Percentiles rank a stretch among this genome's conserved stretches.
Conservation (phyloP, 805 yeast genomes). For the Candida nemodendra region DNA sequence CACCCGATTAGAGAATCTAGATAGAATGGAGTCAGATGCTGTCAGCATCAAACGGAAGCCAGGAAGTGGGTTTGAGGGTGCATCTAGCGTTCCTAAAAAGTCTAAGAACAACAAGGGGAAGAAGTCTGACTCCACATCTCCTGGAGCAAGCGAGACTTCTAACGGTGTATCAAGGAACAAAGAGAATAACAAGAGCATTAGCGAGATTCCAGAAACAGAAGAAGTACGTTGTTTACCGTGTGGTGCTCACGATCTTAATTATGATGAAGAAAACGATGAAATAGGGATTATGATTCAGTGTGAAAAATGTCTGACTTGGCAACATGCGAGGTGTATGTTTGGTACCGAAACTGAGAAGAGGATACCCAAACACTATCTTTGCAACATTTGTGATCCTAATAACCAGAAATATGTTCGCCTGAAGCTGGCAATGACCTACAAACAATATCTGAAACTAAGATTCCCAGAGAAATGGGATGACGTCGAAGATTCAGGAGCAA, state of each 20-base stretch:
- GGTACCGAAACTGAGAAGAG: constrained; percentile 36
- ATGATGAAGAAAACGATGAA: constrained; percentile 53
- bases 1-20: constrained; percentile 30
- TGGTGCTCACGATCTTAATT: constrained; percentile 56
- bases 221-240: constrained; percentile 60
- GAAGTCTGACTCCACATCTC: constrained; percentile 5
- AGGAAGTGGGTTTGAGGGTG: constrained; percentile 11
- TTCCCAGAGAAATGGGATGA: constrained; percentile 18
- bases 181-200: constrained; percentile 17
- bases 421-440: constrained; percentile 31
- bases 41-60: constrained; percentile 8
- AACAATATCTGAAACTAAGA: constrained; percentile 24
- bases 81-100: neutral
- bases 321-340: constrained; percentile 64
- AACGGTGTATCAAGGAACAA: neutral
- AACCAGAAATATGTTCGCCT: constrained; percentile 33
- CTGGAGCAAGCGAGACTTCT: no score
- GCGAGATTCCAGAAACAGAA: constrained; percentile 36
- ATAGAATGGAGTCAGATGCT: constrained; percentile 11
- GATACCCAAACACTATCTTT: constrained; percentile 49
- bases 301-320: constrained; percentile 69
- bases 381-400: constrained; percentile 52
- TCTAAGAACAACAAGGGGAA: constrained; percentile 6
- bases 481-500: constrained; percentile 15
- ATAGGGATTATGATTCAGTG: constrained; percentile 64